Evolutionary conservation across 345 rosid species (phyloP), one percentile per base, ranked within the genome.

Genomic region (Aquilaria yunnanensis): DNA sequence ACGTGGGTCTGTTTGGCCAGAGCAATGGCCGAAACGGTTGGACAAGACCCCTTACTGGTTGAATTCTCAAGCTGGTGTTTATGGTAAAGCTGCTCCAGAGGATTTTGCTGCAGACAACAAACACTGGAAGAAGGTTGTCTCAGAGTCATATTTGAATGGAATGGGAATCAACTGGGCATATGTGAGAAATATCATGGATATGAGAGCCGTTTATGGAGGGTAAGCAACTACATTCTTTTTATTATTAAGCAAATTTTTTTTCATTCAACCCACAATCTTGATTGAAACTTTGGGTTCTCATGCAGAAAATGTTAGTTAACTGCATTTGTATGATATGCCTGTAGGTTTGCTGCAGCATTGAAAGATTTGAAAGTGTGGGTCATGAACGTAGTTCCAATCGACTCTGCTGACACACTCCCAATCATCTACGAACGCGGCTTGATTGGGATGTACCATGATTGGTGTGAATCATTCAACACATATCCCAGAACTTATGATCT

Each of bases 121-220:
- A 48, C 85, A 81, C 63, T 86, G 96, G 96, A 86, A 83, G 66
- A 71, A 69, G 57, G 76, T 84, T 54, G 81, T 89, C 74, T 72
- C 87, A 37, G 66, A 81, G 54, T 75, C 87, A 5, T 89, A 86
- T 70, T 53, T 81, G 68, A 75, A 72, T 11, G 91, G 72, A 50
- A 77, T 89, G 71, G 87, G 79, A 66, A 81, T 89, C 2, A 54
- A 73, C 64, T 86, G 93, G 94, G 78, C 89, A 70, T 72, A 70
- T 23, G 80, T 84, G 63, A 83, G 98, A 63, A 93, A 89, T 60
- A 82, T 83, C 68, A 85, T 93, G 92, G 98, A 89, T 78, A 93
- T 90, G 98, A 87, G 80, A 73, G 93, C 98, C 57, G 88, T 83
- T 29, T 89, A 87, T 72, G 97, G 97, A 83, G 98, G 97, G 94